These are phyloP conservation scores for Eucalyptus pauciflora DNA, from an alignment of 345 rosid genomes.

Conservation along the genomic window DNA sequence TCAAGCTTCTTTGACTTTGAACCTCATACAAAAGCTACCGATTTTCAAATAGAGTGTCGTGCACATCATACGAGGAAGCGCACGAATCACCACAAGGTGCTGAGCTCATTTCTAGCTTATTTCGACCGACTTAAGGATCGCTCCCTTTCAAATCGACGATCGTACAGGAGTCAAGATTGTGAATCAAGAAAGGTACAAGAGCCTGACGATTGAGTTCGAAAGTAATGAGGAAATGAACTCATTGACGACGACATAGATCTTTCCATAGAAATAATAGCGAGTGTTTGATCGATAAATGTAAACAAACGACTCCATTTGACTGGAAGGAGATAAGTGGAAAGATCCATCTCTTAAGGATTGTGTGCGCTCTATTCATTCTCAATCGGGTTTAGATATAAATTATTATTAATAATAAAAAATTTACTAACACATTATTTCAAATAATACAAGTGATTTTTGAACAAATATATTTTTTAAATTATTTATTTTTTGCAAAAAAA, in stretches of 20 bases:
- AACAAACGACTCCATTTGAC: background rate
- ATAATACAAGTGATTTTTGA: rapidly evolving
- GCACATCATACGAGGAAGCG: background rate
- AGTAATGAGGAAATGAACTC: background rate
- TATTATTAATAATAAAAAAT: background rate
- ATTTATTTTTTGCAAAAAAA: background rate
- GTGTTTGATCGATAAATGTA: background rate
- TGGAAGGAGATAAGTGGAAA: background rate
- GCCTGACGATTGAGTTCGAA: background rate
- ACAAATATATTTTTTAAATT: background rate
- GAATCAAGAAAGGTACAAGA: background rate
- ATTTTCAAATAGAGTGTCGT: background rate
- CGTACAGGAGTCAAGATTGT: background rate
- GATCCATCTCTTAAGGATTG: background rate
- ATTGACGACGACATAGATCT: background rate
- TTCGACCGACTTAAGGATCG: background rate
- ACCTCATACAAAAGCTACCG: background rate
- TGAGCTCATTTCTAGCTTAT: background rate
- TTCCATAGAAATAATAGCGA: background rate
- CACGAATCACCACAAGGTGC: background rate
- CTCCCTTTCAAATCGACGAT: background rate
- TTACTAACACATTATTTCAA: background rate
- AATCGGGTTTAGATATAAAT: rapidly evolving
- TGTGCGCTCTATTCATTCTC: background rate
- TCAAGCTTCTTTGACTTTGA: background rate